These are phyloP conservation scores for Hymenoscyphus fructigenus DNA, from an alignment of 2,329 filamentous ascomycete genomes.

Conservation along the genomic window DNA sequence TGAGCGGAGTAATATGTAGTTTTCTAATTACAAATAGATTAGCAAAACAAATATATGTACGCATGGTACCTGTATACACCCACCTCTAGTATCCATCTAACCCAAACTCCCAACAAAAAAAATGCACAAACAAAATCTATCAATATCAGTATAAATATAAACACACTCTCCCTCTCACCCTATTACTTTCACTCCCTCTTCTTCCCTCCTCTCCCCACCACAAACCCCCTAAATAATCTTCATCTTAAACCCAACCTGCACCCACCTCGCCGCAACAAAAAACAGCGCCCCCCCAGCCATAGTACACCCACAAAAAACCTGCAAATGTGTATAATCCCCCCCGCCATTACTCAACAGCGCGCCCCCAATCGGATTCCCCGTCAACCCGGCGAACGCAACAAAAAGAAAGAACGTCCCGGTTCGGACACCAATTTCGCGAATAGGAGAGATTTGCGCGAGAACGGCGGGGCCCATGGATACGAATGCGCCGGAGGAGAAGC, in stretches of 20 bases:
- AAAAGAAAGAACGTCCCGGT: slow-evolving; percentile 64
- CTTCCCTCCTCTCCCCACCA: background rate
- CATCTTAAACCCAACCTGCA: slow-evolving; percentile 30
- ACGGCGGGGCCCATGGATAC: slow-evolving; percentile 62
- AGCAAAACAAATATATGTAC: background rate
- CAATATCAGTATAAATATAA: background rate
- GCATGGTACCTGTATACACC: background rate
- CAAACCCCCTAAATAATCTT: slow-evolving; percentile 26
- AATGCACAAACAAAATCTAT: background rate
- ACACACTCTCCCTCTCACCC: background rate
- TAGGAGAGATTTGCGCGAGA: slow-evolving; percentile 69
- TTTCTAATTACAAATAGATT: background rate
- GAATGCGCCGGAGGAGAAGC: slow-evolving; percentile 67
- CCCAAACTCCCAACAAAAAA: background rate
- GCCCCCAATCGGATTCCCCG: slow-evolving; percentile 66
- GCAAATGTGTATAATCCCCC: slow-evolving; percentile 50
- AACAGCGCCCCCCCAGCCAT: slow-evolving; percentile 44
- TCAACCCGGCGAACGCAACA: slow-evolving; percentile 62
- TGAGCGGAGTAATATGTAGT: background rate
- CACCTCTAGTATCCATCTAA: background rate
- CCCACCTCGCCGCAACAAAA: slow-evolving; percentile 40
- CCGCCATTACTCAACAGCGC: slow-evolving; percentile 53
- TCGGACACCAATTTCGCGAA: slow-evolving; percentile 67
- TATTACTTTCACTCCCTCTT: too few species aligned
- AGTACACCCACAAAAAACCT: slow-evolving; percentile 63